Evolutionary conservation across 2,329 filamentous ascomycete species (phyloP), one percentile per base, ranked within the genome.

Genomic region (Uncinocarpus reesii): DNA sequence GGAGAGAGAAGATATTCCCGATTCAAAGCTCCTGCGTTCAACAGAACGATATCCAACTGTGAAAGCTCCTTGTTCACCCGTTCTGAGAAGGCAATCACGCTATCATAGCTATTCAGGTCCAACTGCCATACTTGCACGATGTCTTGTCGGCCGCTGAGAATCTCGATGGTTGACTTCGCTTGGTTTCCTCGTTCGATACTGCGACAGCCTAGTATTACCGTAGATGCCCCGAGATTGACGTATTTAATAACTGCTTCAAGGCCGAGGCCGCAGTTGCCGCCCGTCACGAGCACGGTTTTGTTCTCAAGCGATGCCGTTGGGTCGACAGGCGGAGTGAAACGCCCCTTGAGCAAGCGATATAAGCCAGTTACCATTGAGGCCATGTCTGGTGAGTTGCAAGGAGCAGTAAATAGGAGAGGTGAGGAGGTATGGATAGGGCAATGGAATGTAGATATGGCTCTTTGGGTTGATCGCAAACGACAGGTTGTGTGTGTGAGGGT

Each of bases 211-310:
- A 76, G 66, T 20, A 76, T 70, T 15, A 76, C 58, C 3, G 56
- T 63, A 6, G 65, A 60, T 1, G 68, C 65, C 2, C 67, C 66
- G 5, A 71, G 63, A 7, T 62, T 60, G 4, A 69, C 65, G 37
- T 72, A 66, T 55, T 75, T 73, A 52, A 69, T 60, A 1, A 72
- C 70, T 4, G 73, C 71, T 55, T 73, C 70, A 18, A 72, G 65
- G 0, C 74, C 74, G 11, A 77, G 58, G 3, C 74, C 74, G 1
- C 68, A 65, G 35, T 72, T 77, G 7, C 71, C 71, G 18, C 74
- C 73, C 5, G 74, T 75, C 13, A 76, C 56, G 7, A 76, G 60
- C 2, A 75, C 66, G 0, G 68, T 72, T 53, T 70, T 71, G 10
- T 68, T 67, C 7, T 61, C 63, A 41, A 75, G 69, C 1, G 67